phyloP scores from a whole-genome alignment of 1,284 basidiomycete species.

The Malassezia vespertilionis region DNA sequence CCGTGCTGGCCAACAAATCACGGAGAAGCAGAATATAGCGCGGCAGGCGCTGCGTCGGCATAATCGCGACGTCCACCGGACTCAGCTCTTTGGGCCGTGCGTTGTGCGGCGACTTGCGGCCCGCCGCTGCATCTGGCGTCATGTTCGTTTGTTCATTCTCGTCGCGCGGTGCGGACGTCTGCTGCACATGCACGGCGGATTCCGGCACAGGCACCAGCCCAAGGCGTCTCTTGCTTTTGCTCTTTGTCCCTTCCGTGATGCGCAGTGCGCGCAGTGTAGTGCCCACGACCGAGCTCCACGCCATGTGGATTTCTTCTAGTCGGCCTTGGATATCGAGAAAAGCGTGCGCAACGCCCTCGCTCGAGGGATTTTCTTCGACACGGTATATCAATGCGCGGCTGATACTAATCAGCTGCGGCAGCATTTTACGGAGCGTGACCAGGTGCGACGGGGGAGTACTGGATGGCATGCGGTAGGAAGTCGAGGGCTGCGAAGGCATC shows the following conservation, averaged over 20 bases:
- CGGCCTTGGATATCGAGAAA: conserved; percentile 28
- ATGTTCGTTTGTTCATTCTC: neutral
- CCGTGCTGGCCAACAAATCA: conserved; percentile 33
- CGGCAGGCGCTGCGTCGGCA: conserved; percentile 42
- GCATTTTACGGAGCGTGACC: conserved; percentile 25
- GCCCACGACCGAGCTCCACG: conserved; percentile 26
- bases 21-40: conserved; percentile 34
- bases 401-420: conserved; percentile 40
- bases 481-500: conserved; percentile 13
- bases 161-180: neutral
- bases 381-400: conserved; percentile 36
- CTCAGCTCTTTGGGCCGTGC: conserved; percentile 23
- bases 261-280: conserved; percentile 26
- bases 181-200: neutral
- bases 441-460: conserved; percentile 24
- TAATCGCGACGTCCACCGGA: conserved; percentile 38
- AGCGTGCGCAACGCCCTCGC: conserved; percentile 36
- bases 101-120: neutral
- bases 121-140: conserved; percentile 12
- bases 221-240: conserved; percentile 27
- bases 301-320: conserved; percentile 38
- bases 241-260: conserved; percentile 25
- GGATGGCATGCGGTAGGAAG: conserved; percentile 6
- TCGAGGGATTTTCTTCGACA: conserved; percentile 39
- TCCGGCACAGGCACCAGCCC: conserved; percentile 26